Evolutionary conservation across 2,329 filamentous ascomycete species (phyloP), one percentile per base, ranked within the genome.

Genomic region (Cadophora sp.): DNA sequence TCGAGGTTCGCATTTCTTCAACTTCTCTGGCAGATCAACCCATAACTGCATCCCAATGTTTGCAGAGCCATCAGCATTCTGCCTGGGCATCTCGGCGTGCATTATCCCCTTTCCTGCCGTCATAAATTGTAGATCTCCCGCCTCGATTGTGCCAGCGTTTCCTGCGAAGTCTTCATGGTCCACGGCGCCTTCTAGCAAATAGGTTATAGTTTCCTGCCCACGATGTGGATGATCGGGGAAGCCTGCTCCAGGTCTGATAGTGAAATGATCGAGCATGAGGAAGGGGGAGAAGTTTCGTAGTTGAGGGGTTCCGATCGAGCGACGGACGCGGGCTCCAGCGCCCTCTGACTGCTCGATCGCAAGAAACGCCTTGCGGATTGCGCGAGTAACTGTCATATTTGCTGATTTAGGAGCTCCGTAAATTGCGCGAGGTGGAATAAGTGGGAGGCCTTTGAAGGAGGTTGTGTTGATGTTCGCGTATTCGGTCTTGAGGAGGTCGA

Each of bases 111-210:
- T 84, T 4, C 95, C 95, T 0, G 95, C 95, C 0, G 95, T 97
- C 96, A 98, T 98, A 84, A 98, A 98, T 78, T 98, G 95, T 58
- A 98, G 81, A 77, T 97, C 95, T n/a, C 95, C 95, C 0, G 91
- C 81, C 68, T 90, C 85, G 73, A 98, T 93, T 3, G 91, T 96
- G 66, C 95, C 96, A 59, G 85, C 85, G 81, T 96, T 90, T 14
- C 94, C 94, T 1, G 92, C 90, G 73, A 97, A 97, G 79, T 97
- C 94, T 81, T 97, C 94, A 76, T 97, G 94, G 80, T 97, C 93
- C 67, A 97, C 89, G 3, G 87, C 92, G 71, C 95, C 95, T 16
- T 86, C 81, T n/a, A 98, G 84, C 36, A 98, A 84, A 78, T 97
- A 97, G 0, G 94, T 97, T 77, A 97, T 96, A 18, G 70, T 74